Conservation (phyloP, 202 grass and related monocot genomes). For the Zoysia matrella region DNA sequence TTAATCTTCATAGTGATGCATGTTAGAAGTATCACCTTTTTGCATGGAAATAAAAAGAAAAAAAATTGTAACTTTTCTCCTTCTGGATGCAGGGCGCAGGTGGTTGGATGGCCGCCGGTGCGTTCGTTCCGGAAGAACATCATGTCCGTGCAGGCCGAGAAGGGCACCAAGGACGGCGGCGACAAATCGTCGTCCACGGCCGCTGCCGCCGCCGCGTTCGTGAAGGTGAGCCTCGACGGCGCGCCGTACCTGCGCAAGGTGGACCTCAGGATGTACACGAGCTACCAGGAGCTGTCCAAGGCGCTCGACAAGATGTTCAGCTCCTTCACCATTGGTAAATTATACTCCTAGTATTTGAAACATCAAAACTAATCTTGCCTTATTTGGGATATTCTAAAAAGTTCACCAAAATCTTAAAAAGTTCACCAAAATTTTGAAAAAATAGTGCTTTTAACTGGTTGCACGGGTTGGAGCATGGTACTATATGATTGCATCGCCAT, state of each 20-base stretch:
- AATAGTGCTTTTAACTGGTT: not conserved
- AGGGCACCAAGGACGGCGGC: conserved; percentile 33
- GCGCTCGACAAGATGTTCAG: conserved; percentile 83
- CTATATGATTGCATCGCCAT: conserved; percentile 47
- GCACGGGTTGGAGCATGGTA: not conserved
- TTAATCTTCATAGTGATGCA: not conserved
- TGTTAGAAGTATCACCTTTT: not conserved
- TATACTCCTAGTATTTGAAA: no score
- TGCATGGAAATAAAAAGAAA: not conserved
- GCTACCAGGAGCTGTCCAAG: conserved; percentile 83
- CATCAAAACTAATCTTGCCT: no score
- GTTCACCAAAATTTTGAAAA: no score
- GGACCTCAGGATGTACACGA: conserved; percentile 70
- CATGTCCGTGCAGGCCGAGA: conserved; percentile 52
- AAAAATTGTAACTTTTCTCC: not conserved
- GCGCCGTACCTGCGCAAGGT: conserved; percentile 83
- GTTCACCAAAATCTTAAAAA: no score
- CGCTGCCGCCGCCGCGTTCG: conserved; percentile 39
- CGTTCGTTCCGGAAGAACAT: conserved; percentile 90
- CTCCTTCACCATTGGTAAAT: conserved; percentile 75
- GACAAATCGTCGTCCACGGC: conserved; percentile 40
- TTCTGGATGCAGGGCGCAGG: conserved; percentile 59
- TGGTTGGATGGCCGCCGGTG: conserved; percentile 90
- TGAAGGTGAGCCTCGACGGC: conserved; percentile 89
- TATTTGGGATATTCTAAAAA: no score